Evolutionary conservation across 1,139 yeast genomes (phyloP).

Genomic region (Saccharomycopsis hybrid): DNA sequence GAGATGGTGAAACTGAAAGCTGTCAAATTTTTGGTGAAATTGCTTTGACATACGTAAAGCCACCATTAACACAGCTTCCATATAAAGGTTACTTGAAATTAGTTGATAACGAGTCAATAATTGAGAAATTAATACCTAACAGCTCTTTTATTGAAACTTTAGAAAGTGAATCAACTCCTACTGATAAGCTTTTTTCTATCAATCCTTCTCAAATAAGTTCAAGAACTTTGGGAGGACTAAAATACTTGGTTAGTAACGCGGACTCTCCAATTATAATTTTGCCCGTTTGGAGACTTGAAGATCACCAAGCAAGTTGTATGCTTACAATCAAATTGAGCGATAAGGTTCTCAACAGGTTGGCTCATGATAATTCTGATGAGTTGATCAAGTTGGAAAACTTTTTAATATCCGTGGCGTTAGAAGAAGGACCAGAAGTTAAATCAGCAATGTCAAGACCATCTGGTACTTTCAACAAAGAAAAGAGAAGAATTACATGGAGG

Average conservation of each 20-base stretch:
- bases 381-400: constrained; percentile 46
- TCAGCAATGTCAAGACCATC: constrained; percentile 87
- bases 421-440: constrained; percentile 40
- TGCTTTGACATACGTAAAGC: constrained; percentile 57
- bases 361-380: constrained; percentile 1
- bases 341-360: constrained; percentile 36
- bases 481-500: constrained; percentile 82
- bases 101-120: constrained; percentile 26
- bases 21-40: constrained; percentile 73
- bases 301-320: constrained; percentile 78
- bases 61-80: constrained; percentile 30
- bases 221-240: constrained; percentile 57
- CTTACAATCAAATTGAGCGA: constrained; percentile 60
- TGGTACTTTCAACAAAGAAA: constrained; percentile 81
- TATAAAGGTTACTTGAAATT: constrained; percentile 30
- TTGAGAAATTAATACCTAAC: constrained; percentile 33
- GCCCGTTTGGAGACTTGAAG: constrained; percentile 87
- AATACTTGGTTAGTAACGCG: constrained; percentile 42
- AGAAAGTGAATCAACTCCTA: constrained; percentile 20
- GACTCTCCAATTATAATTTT: constrained; percentile 63
- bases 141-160: constrained; percentile 33
- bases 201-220: constrained; percentile 27
- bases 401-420: constrained; percentile 61
- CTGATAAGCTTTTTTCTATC: constrained; percentile 6
- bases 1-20: constrained; percentile 53